Evolutionary conservation across 257 asterid species (phyloP).

Genomic region (Jacaranda copaia): DNA sequence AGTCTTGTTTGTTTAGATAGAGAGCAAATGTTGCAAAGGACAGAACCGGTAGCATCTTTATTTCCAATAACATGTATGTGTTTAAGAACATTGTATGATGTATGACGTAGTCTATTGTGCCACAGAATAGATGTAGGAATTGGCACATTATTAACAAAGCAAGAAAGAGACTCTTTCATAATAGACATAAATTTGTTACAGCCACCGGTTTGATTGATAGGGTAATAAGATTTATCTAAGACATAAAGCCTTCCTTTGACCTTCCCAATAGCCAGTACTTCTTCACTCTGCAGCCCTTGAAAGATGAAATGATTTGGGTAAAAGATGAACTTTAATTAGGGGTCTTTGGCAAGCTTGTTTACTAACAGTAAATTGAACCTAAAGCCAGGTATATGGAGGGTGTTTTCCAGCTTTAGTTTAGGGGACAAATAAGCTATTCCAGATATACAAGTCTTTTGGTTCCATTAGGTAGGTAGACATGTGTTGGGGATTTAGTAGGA

Average conservation of each 20-base stretch:
- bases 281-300: not conserved
- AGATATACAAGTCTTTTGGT: no score
- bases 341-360: no score
- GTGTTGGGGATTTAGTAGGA: no score
- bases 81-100: not conserved
- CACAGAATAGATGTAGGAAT: not conserved
- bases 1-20: not conserved
- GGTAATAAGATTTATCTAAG: not conserved
- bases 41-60: no score
- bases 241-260: not conserved
- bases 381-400: no score
- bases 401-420: no score
- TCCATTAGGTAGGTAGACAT: no score
- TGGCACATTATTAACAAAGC: not conserved
- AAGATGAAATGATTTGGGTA: not conserved
- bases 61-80: not conserved
- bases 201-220: not conserved
- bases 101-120: not conserved
- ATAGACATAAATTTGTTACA: no score
- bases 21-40: not conserved
- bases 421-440: no score
- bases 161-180: not conserved
- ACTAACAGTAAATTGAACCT: no score
- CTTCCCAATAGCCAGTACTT: not conserved
- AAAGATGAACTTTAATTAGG: no score